Conservation (phyloP, 306 rosid species). For the Sindora glabra region DNA sequence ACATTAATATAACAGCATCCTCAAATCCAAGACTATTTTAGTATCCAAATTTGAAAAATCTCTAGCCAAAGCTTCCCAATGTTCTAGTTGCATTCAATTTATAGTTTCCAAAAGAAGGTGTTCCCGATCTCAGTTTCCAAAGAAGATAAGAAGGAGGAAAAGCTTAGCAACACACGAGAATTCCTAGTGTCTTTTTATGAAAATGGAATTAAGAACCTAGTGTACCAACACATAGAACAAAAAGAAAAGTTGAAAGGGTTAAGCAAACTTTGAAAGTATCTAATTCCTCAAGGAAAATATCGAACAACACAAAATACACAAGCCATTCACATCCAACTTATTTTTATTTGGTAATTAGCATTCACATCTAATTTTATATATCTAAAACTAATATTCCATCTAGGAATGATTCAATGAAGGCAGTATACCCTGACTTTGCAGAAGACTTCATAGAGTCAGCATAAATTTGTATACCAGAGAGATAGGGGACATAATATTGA, state of each 20-base stretch:
- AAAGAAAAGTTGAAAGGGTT: not conserved
- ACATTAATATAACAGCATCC: not conserved
- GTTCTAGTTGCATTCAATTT: not conserved
- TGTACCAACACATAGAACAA: not conserved
- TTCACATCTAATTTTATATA: not conserved
- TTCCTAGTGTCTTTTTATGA: not conserved
- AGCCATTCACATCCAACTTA: too few relatives aligned
- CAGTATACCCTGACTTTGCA: conserved; percentile 49
- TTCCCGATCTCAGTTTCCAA: not conserved
- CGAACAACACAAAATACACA: not conserved
- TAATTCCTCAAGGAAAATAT: not conserved
- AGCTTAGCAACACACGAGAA: not conserved
- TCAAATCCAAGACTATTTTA: not conserved
- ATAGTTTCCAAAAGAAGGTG: not conserved
- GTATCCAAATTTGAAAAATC: not conserved
- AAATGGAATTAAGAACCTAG: not conserved
- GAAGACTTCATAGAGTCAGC: conserved; percentile 33
- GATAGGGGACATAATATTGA: conserved; percentile 80
- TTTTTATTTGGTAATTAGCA: too few relatives aligned
- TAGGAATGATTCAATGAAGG: not conserved
- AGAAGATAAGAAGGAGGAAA: not conserved
- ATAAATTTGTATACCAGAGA: conserved; percentile 85
- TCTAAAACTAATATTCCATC: not conserved
- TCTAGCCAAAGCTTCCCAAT: not conserved
- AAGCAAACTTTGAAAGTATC: not conserved